Percentiles rank a stretch among this genome's conserved stretches.
phyloP scores from a whole-genome alignment of 1,139 yeast species.

The Blastobotrys petasosporus region DNA sequence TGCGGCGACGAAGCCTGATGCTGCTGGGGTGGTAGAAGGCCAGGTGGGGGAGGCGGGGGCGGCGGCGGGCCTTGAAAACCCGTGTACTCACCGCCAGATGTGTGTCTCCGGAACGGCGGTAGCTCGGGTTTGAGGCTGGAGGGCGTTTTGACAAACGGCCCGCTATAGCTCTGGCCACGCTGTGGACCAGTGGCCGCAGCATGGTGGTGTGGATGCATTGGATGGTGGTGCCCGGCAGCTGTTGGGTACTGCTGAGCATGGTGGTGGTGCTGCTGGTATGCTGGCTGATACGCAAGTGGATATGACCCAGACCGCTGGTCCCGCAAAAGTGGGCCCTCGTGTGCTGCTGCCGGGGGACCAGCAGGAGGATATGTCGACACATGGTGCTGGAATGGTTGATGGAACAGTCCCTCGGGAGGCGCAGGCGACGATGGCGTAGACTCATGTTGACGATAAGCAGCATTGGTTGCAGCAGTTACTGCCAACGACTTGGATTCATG shows the following conservation, averaged over 20 bases:
- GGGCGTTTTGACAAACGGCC: constrained; percentile 7
- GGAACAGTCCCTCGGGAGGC: constrained; percentile 4
- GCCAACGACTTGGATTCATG: not conserved
- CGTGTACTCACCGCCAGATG: constrained; percentile 20
- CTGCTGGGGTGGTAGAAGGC: too few species aligned
- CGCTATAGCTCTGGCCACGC: constrained; percentile 11
- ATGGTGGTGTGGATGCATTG: constrained; percentile 4
- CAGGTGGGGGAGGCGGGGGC: not conserved
- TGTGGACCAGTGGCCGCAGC: not conserved
- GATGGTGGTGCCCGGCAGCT: not conserved
- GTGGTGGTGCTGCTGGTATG: constrained; percentile 1
- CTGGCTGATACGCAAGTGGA: constrained; percentile 20
- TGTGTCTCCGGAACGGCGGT: constrained; percentile 23
- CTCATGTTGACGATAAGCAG: not conserved
- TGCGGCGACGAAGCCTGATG: constrained; percentile 2
- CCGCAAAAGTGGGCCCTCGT: constrained; percentile 19
- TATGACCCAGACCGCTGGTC: constrained; percentile 31
- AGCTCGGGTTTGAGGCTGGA: constrained; percentile 8
- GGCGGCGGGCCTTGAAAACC: too few species aligned
- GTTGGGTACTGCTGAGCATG: not conserved
- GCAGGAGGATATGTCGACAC: not conserved
- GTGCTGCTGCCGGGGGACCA: constrained; percentile 3
- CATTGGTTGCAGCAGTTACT: not conserved
- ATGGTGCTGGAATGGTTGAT: constrained; percentile 7
- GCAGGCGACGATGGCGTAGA: constrained; percentile 4